These are phyloP conservation scores for Quercus alba DNA, from an alignment of 306 rosid species.

Conservation along the genomic window DNA sequence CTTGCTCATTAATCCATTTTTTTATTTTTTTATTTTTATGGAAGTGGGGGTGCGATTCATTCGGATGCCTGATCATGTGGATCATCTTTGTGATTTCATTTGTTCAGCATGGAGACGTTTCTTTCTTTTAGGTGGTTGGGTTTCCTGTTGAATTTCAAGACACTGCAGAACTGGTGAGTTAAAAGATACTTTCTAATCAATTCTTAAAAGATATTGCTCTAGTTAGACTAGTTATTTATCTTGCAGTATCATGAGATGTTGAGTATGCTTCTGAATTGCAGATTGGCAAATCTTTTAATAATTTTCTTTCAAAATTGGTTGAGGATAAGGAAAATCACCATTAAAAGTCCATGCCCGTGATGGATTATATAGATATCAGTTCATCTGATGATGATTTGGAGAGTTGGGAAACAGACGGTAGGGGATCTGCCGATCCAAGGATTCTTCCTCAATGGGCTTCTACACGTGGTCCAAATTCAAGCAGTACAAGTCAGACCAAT, in stretches of 20 bases:
- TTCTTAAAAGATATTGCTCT: not conserved
- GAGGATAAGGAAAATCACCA: constrained; percentile 25
- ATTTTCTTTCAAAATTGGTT: constrained; percentile 34
- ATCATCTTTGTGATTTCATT: constrained; percentile 28
- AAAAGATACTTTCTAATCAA: constrained; percentile 20
- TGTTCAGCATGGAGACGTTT: constrained; percentile 38
- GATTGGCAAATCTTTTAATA: constrained; percentile 41
- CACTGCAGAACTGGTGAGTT: constrained; percentile 35
- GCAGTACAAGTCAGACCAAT: constrained; percentile 46
- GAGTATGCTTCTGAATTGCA: constrained; percentile 26
- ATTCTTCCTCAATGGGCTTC: constrained; percentile 61
- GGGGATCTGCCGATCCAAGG: constrained; percentile 35
- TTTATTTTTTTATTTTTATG: not conserved
- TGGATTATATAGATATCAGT: constrained; percentile 52
- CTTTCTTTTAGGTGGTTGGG: constrained; percentile 40
- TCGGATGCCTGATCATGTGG: constrained; percentile 46
- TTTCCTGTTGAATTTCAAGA: constrained; percentile 38
- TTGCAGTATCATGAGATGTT: constrained; percentile 20
- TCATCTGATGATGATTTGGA: constrained; percentile 87
- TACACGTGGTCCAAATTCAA: constrained; percentile 23
- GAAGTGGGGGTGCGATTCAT: constrained; percentile 31
- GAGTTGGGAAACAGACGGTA: constrained; percentile 37
- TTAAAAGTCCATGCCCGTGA: constrained; percentile 40
- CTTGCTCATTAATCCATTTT: constrained; percentile 13
- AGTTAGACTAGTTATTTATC: not conserved